Percentiles rank a stretch among this genome's conserved stretches.
Conservation (phyloP, 2,329 filamentous ascomycete species). For the Alternaria incomplexa region DNA sequence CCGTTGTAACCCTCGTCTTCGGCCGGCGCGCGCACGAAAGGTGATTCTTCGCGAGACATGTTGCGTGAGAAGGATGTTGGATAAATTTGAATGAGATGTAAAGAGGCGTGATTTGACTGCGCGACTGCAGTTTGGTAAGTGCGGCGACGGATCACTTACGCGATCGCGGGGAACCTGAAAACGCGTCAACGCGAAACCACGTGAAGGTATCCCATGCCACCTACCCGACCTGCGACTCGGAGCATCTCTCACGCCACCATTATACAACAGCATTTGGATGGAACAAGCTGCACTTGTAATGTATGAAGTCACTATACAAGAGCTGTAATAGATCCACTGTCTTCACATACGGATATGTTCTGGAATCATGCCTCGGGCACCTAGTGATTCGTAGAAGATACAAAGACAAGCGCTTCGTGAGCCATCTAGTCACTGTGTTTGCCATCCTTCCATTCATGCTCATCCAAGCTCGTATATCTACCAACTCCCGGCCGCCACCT, state of each 20-base stretch:
- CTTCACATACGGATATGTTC: neutral
- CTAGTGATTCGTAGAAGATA: neutral
- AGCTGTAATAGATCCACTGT: neutral
- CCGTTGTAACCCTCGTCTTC: conserved; percentile 48
- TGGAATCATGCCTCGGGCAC: neutral
- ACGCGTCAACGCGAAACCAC: conserved; percentile 29
- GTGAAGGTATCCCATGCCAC: conserved; percentile 4
- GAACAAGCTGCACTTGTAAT: neutral
- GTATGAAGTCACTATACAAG: neutral
- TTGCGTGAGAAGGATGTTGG: neutral
- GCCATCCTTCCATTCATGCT: neutral
- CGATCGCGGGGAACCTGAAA: conserved; percentile 11
- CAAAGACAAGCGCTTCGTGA: neutral
- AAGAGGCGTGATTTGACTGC: neutral
- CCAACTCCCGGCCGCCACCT: neutral
- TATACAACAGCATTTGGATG: neutral
- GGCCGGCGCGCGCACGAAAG: conserved; percentile 17
- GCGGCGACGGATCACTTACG: neutral
- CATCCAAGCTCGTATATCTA: neutral
- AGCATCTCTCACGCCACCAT: neutral
- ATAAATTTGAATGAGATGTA: neutral
- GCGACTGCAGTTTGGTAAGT: neutral
- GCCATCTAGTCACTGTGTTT: neutral
- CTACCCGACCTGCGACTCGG: neutral
- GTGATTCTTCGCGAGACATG: conserved; percentile 24